A percentile compares a stretch with the other conserved stretches of the same genome.
Evolutionary conservation across 768 basidiomycete species (phyloP).

Genomic region (Auricularia heimuer): DNA sequence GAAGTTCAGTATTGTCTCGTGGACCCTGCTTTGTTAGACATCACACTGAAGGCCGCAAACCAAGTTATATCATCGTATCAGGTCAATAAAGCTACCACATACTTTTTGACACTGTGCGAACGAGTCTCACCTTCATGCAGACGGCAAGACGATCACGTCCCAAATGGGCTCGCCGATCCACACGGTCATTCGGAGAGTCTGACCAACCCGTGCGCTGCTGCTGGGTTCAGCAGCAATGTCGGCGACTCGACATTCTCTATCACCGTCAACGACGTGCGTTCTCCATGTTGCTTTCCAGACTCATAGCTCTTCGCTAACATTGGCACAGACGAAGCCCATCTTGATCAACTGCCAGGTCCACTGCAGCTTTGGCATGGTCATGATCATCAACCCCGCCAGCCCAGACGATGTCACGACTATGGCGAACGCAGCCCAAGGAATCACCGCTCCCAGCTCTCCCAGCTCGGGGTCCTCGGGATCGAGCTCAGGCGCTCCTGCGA

Average conservation of each 20-base stretch:
- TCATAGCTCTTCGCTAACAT: background rate
- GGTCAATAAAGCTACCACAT: too few species aligned
- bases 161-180: too few species aligned
- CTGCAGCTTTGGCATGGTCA: background rate
- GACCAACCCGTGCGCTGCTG: too few species aligned
- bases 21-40: too few species aligned
- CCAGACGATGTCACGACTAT: background rate
- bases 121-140: too few species aligned
- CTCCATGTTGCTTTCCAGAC: background rate
- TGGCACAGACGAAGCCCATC: background rate
- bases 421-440: background rate
- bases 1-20: too few species aligned
- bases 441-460: background rate
- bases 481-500: too few species aligned
- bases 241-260: background rate
- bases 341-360: background rate
- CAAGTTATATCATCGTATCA: too few species aligned
- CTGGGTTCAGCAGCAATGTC: background rate
- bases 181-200: too few species aligned
- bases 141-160: too few species aligned
- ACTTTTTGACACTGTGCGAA: too few species aligned
- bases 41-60: too few species aligned
- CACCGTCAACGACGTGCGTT: background rate
- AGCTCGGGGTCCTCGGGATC: background rate
- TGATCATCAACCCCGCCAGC: background rate